Conservation (phyloP, 129 eudicot species). For the Flaveria ramosissima region DNA sequence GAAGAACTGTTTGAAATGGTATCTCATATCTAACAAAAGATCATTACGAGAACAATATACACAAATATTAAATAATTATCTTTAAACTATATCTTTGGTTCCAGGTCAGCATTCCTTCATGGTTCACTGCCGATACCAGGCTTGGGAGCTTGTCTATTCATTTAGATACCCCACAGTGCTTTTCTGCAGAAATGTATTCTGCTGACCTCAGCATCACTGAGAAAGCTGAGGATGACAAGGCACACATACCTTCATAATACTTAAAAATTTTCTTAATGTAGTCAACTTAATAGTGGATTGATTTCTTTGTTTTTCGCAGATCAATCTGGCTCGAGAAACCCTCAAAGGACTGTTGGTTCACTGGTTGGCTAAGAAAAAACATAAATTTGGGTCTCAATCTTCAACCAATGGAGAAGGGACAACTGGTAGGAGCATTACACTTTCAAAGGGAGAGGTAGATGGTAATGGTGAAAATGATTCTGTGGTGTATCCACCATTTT, state of each 20-base stretch:
- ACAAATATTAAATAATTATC: slow-evolving; percentile 6
- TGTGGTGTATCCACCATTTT: slow-evolving; percentile 80
- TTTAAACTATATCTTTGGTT: slow-evolving; percentile 26
- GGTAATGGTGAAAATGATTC: slow-evolving; percentile 68
- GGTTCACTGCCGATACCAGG: slow-evolving; percentile 91
- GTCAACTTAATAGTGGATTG: neutral
- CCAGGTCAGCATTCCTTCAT: slow-evolving; percentile 92
- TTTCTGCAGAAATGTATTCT: slow-evolving; percentile 96
- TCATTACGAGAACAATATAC: neutral
- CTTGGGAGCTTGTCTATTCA: slow-evolving; percentile 93
- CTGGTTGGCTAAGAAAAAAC: slow-evolving; percentile 77
- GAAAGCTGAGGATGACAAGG: slow-evolving; percentile 96
- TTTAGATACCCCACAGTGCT: slow-evolving; percentile 90
- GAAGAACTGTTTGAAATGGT: slow-evolving; percentile 97
- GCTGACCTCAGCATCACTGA: slow-evolving; percentile 75
- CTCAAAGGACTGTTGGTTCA: slow-evolving; percentile 85
- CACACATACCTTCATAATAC: slow-evolving; percentile 20
- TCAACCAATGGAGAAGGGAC: slow-evolving; percentile 61
- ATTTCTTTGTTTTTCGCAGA: slow-evolving; percentile 43
- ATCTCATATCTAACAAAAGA: slow-evolving; percentile 47
- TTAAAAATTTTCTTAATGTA: neutral
- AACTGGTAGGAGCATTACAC: slow-evolving; percentile 53
- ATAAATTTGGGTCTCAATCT: slow-evolving; percentile 60
- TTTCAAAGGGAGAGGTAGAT: slow-evolving; percentile 75
- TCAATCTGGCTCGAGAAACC: slow-evolving; percentile 90